Percentiles rank a stretch among this genome's conserved stretches.
Evolutionary conservation across 768 basidiomycete species (phyloP).

Genomic region (Psilocybe cyanescens): DNA sequence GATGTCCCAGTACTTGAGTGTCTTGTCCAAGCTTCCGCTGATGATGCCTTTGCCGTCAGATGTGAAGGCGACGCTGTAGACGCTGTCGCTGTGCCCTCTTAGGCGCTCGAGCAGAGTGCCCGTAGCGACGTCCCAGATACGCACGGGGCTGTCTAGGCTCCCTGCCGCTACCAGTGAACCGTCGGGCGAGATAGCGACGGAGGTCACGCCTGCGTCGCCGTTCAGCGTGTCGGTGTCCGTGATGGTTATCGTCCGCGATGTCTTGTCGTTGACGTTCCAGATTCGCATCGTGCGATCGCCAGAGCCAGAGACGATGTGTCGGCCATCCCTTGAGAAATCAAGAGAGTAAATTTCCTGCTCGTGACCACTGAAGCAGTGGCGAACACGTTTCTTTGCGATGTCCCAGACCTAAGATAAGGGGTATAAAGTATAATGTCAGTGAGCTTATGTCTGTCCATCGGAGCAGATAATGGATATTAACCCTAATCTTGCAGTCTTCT

Average conservation of each 20-base stretch:
- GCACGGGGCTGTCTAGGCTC: slow-evolving; percentile 72
- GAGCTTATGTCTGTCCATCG: neutral
- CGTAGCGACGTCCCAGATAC: slow-evolving; percentile 79
- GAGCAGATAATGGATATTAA: slow-evolving; percentile 30
- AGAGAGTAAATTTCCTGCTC: slow-evolving; percentile 93
- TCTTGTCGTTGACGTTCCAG: slow-evolving; percentile 43
- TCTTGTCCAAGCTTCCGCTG: slow-evolving; percentile 89
- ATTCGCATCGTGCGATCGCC: slow-evolving; percentile 63
- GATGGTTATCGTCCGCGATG: slow-evolving; percentile 45
- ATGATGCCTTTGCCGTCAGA: slow-evolving; percentile 90
- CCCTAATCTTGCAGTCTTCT: slow-evolving; percentile 91
- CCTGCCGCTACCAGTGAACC: slow-evolving; percentile 70
- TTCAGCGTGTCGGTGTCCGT: slow-evolving; percentile 48
- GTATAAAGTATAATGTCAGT: neutral
- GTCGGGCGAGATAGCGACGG: slow-evolving; percentile 79
- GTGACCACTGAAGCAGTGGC: slow-evolving; percentile 80
- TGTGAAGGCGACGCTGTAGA: slow-evolving; percentile 90
- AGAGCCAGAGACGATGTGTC: slow-evolving; percentile 87
- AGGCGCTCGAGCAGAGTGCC: slow-evolving; percentile 74
- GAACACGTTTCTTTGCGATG: slow-evolving; percentile 73
- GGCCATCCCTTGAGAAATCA: slow-evolving; percentile 84
- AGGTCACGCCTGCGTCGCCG: slow-evolving; percentile 70
- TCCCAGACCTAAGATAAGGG: slow-evolving; percentile 78
- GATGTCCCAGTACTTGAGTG: slow-evolving; percentile 85
- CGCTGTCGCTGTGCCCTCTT: slow-evolving; percentile 81